Conservation (phyloP, 1,284 basidiomycete species). For the Cryptococcus maquisensis region DNA sequence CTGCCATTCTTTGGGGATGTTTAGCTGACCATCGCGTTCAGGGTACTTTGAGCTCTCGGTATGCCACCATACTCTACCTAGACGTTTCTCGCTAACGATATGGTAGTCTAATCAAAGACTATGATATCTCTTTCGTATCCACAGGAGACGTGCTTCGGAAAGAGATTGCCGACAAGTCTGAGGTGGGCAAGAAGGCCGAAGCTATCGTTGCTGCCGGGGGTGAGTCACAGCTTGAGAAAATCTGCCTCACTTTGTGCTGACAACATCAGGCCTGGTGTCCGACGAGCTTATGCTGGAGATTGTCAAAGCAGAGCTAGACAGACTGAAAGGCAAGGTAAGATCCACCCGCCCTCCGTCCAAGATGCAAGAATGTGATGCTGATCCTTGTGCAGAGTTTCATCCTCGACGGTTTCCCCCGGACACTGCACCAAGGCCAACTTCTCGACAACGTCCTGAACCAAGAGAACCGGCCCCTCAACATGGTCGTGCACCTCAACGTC, state of each 20-base stretch:
- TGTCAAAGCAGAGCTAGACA: conserved; percentile 44
- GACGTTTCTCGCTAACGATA: background rate
- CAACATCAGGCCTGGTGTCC: conserved; percentile 41
- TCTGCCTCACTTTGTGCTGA: background rate
- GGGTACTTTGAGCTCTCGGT: conserved; percentile 43
- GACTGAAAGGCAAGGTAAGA: conserved; percentile 39
- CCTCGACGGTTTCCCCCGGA: conserved; percentile 93
- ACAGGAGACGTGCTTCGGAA: conserved; percentile 49
- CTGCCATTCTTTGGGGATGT: background rate
- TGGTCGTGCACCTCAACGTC: conserved; percentile 88
- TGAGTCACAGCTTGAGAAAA: conserved; percentile 14
- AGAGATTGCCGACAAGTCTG: conserved; percentile 44
- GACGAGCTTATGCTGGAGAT: conserved; percentile 50
- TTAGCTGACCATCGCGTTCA: conserved; percentile 7
- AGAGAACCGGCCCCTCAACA: conserved; percentile 59
- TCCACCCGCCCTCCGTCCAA: background rate
- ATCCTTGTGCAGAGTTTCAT: conserved; percentile 61
- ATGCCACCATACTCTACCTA: background rate
- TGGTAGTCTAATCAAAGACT: conserved; percentile 42
- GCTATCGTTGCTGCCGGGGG: conserved; percentile 44
- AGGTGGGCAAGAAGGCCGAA: conserved; percentile 44
- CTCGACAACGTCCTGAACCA: conserved; percentile 58
- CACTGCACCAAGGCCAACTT: conserved; percentile 78
- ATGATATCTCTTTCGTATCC: conserved; percentile 47
- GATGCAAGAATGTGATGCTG: background rate